These are phyloP conservation scores for Thalassiosira ordinaria DNA, from an alignment of 352 stramenopile genomes.

Conservation along the genomic window DNA sequence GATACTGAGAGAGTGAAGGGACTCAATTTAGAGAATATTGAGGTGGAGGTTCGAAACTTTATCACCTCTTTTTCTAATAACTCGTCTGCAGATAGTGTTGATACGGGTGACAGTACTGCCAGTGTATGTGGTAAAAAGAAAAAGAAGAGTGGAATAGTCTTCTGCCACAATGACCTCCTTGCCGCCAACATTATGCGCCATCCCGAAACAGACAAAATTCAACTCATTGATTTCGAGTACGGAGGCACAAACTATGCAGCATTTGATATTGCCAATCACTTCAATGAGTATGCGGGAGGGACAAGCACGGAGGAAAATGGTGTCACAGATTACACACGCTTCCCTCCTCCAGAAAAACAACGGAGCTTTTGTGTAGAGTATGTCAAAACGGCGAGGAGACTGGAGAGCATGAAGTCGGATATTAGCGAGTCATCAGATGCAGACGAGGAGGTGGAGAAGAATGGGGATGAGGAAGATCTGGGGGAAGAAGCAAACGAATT, in stretches of 20 bases:
- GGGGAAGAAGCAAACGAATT: constrained; percentile 45
- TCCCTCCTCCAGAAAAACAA: constrained; percentile 57
- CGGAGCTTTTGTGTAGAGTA: constrained; percentile 66
- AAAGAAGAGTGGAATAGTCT: constrained; percentile 41
- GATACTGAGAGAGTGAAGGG: constrained; percentile 59
- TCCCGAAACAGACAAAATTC: constrained; percentile 47
- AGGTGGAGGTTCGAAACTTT: constrained; percentile 41
- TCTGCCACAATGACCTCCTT: constrained; percentile 86
- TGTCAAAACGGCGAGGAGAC: constrained; percentile 38
- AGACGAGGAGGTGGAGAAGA: constrained; percentile 21
- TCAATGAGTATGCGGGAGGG: constrained; percentile 83
- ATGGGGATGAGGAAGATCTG: constrained; percentile 3
- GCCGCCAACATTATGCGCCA: constrained; percentile 73
- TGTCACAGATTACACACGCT: constrained; percentile 68
- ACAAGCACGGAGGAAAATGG: constrained; percentile 56
- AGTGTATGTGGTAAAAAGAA: constrained; percentile 5
- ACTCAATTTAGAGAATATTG: constrained; percentile 62
- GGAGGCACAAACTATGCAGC: constrained; percentile 75
- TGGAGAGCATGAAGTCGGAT: constrained; percentile 8
- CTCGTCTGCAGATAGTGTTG: background rate
- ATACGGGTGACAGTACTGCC: constrained; percentile 10
- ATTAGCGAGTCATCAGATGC: constrained; percentile 1
- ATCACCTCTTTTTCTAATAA: constrained; percentile 17
- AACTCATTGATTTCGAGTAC: constrained; percentile 87
- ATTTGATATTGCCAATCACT: constrained; percentile 87